Evolutionary conservation across 73 alveolate species (phyloP).

Genomic region (Paramecium octaurelia): DNA sequence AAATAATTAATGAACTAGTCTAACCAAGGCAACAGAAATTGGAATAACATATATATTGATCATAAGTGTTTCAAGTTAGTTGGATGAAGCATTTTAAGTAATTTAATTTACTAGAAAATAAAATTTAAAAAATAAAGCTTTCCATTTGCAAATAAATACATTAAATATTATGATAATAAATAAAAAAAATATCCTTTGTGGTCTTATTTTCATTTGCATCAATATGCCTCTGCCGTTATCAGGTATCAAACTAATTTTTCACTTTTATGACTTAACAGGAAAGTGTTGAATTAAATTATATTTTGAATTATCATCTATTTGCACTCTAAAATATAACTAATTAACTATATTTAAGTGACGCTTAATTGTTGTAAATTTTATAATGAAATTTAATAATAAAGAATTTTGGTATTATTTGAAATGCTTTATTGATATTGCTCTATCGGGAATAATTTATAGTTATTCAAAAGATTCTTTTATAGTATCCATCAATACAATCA

Average conservation of each 20-base stretch:
- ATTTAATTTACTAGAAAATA: no score
- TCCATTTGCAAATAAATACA: background rate
- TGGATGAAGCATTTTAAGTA: no score
- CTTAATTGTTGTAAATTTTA: background rate
- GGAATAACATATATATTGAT: no score
- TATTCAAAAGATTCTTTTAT: background rate
- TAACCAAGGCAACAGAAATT: no score
- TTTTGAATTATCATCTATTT: background rate
- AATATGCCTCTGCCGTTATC: background rate
- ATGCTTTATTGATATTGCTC: background rate
- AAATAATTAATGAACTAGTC: background rate
- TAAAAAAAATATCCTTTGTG: no score
- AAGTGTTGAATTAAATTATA: background rate
- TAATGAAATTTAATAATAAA: slow-evolving; percentile 1
- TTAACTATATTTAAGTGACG: background rate
- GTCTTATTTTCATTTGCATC: no score
- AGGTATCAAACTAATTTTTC: background rate
- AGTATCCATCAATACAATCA: background rate
- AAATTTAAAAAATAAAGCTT: background rate
- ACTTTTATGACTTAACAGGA: background rate
- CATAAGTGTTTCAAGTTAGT: no score
- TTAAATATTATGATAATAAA: background rate
- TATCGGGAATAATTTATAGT: background rate
- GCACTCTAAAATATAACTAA: background rate
- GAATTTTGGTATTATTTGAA: slow-evolving; percentile 16